Conservation (phyloP, 2,329 filamentous ascomycete species). For the Hansfordia pulvinata region DNA sequence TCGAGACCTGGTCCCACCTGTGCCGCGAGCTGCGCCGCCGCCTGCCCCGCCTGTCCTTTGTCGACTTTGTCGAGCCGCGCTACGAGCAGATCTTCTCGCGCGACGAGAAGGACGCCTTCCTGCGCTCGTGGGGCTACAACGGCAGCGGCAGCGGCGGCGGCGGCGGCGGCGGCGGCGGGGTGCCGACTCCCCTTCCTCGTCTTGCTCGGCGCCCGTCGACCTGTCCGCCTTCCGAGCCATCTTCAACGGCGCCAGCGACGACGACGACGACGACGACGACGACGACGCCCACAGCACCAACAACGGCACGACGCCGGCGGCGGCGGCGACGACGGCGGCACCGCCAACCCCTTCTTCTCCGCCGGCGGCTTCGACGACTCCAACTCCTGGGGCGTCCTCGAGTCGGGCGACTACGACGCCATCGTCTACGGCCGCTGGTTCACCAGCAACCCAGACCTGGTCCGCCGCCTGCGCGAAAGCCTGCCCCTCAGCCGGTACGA, state of each 20-base stretch:
- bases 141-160: too few species aligned
- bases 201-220: too few species aligned
- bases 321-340: conserved; percentile 18
- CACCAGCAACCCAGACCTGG: conserved; percentile 12
- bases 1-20: neutral
- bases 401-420: conserved; percentile 35
- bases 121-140: too few species aligned
- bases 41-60: conserved; percentile 23
- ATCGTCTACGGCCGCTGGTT: conserved; percentile 11
- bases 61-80: neutral
- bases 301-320: conserved; percentile 6
- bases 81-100: too few species aligned
- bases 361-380: conserved; percentile 19
- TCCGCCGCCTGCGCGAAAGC: conserved; percentile 8
- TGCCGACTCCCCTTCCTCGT: too few species aligned
- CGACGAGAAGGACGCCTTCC: too few species aligned
- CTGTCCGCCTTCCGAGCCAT: too few species aligned
- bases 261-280: neutral
- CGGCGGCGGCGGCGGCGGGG: too few species aligned
- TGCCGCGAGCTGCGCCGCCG: conserved; percentile 8
- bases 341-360: conserved; percentile 16
- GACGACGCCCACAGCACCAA: neutral
- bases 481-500: conserved; percentile 9
- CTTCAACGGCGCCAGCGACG: too few species aligned
- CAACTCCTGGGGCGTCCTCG: too few species aligned